Evolutionary conservation across 2,329 filamentous ascomycete species (phyloP).

Genomic region (Calonectria hawksworthii): DNA sequence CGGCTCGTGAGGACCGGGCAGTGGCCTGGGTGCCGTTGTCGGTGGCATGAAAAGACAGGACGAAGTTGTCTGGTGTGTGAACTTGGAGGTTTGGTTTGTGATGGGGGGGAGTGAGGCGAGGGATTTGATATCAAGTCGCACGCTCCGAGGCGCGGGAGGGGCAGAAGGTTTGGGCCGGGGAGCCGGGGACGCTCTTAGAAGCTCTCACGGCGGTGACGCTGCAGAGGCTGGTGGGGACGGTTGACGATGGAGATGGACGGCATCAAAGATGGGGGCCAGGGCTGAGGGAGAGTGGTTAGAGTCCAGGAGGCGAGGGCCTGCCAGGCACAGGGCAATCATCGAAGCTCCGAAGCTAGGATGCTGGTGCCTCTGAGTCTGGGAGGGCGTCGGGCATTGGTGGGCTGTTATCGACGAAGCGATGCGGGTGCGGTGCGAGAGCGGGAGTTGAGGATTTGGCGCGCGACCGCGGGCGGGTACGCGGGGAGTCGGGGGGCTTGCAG

Average conservation of each 20-base stretch:
- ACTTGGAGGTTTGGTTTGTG: not conserved
- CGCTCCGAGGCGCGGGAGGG: not conserved
- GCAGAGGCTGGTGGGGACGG: not conserved
- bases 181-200: not conserved
- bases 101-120: not conserved
- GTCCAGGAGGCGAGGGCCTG: not conserved
- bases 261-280: not conserved
- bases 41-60: constrained; percentile 13
- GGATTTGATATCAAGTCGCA: not conserved
- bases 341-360: not conserved
- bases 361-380: not conserved
- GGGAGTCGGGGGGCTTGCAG: not conserved
- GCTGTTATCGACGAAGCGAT: not conserved
- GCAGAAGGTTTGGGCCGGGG: not conserved
- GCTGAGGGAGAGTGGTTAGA: not conserved
- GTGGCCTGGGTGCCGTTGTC: constrained; percentile 13
- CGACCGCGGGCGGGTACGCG: not conserved
- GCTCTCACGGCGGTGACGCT: constrained; percentile 10
- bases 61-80: not conserved
- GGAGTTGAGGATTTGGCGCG: not conserved
- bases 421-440: not conserved
- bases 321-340: constrained; percentile 4
- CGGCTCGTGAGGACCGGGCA: constrained; percentile 10
- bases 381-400: constrained; percentile 4
- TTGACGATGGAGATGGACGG: not conserved